Evolutionary conservation across 78 protist genomes (phyloP).

Genomic region (Creolimax fragrantissima): DNA sequence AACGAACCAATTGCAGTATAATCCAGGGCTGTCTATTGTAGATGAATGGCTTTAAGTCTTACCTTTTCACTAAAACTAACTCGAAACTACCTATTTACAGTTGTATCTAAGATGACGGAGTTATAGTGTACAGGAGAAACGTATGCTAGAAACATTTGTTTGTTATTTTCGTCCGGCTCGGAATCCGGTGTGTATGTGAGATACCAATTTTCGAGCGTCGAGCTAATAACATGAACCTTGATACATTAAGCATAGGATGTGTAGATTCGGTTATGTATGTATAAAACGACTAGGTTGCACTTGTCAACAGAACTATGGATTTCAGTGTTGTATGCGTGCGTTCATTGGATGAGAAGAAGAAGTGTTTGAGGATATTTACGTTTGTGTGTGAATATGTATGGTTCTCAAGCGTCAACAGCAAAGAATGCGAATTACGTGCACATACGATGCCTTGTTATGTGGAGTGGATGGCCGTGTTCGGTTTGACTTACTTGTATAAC

Average conservation of each 20-base stretch:
- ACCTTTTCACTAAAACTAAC: too few species aligned
- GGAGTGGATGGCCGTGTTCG: not conserved
- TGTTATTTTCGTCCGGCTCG: not conserved
- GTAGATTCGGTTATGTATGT: not conserved
- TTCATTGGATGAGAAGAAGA: too few species aligned
- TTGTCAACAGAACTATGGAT: too few species aligned
- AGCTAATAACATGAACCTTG: not conserved
- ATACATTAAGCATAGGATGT: not conserved
- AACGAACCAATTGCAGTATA: too few species aligned
- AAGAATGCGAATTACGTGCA: not conserved
- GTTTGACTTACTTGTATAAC: not conserved
- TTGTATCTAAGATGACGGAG: not conserved
- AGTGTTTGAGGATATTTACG: not conserved
- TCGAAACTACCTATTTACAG: too few species aligned
- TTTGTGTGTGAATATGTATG: not conserved
- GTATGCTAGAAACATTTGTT: slow-evolving; percentile 11
- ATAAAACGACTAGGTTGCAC: not conserved
- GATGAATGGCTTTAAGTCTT: too few species aligned
- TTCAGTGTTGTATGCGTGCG: too few species aligned
- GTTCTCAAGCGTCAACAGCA: not conserved
- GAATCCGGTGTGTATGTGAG: not conserved
- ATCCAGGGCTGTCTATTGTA: too few species aligned
- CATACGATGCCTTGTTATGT: not conserved
- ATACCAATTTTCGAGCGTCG: not conserved
- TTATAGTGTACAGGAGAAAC: slow-evolving; percentile 14